Evolutionary conservation across 2,329 filamentous ascomycete species (phyloP), one percentile per base, ranked within the genome.

Genomic region (Podosphaera xanthii): DNA sequence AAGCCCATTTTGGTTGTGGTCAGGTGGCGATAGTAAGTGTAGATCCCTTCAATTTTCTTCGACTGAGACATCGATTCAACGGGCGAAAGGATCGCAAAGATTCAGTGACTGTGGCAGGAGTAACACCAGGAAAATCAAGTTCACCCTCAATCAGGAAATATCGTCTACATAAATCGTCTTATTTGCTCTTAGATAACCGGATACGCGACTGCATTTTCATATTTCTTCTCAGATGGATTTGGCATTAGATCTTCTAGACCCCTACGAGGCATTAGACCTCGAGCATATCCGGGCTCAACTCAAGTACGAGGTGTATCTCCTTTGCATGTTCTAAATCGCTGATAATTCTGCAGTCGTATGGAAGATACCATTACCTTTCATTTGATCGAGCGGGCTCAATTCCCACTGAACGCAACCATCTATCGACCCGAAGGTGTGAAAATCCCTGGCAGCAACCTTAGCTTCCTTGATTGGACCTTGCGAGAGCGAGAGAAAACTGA

Each of bases 321-420:
- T n/a, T 35, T 54, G 5, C 22, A 22, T 22, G 10, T 31, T 10
- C 12, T 12, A n/a, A 56, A 7, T 22, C 33, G n/a, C 38, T 57
- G 30, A 54, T 33, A n/a, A 50, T 12, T 49, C 36, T 44, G 57
- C 68, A 98, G 92, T 68, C 92, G 92, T 30, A 79, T 97, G 22
- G 92, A 98, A 74, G 92, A 98, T 70, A 97, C 91, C 62, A 97
- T 98, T 69, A 94, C 87, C 64, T 96, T 94, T 72, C 86, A 95
- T 72, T 77, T 98, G 46, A 97, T 97, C 68, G 92, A 98, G 74
- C 84, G 92, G 48, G 91, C 91, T n/a, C 92, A 98, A 71, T 98
- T 97, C 71, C 88, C 91, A 3, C 78, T 94, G 64, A 97, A 96
- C 74, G 76, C 79, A 69, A 87, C 83, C 67, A 90, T 97, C 72